A percentile compares a stretch with the other conserved stretches of the same genome.
These are phyloP conservation scores for Pelomyxa schiedti DNA, from an alignment of 78 protist genomes.

Conservation along the genomic window DNA sequence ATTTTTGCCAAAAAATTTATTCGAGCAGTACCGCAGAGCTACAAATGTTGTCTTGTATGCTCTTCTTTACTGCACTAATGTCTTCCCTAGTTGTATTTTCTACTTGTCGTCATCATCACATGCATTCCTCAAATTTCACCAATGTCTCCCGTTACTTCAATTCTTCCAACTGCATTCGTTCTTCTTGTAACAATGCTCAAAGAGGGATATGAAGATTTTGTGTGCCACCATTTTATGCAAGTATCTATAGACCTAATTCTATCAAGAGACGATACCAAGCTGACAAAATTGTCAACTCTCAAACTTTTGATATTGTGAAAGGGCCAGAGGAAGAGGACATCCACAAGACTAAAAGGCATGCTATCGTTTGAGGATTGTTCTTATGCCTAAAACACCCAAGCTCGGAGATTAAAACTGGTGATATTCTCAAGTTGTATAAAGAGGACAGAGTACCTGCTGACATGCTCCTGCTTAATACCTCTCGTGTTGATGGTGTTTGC, in stretches of 20 bases:
- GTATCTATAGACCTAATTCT: too few species aligned
- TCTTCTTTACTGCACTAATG: conserved; percentile 2
- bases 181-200: conserved; percentile 50
- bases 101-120: conserved; percentile 59
- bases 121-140: conserved; percentile 54
- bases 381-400: too few species aligned
- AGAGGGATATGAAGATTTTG: conserved; percentile 72
- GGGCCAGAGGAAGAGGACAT: too few species aligned
- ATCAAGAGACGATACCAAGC: too few species aligned
- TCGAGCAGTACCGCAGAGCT: conserved; percentile 46
- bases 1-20: conserved; percentile 52
- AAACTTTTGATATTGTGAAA: too few species aligned
- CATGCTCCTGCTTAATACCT: conserved; percentile 15
- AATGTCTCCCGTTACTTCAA: conserved; percentile 55
- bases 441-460: conserved; percentile 38
- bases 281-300: neutral
- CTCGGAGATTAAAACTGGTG: conserved; percentile 35
- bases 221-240: too few species aligned
- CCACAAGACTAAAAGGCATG: too few species aligned
- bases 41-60: neutral
- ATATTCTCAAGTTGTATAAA: conserved; percentile 11
- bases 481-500: conserved; percentile 9
- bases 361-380: too few species aligned
- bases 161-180: conserved; percentile 62
- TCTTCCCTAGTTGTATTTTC: conserved; percentile 68